These are phyloP conservation scores for Arthrocladium fulminans DNA, from an alignment of 2,329 filamentous ascomycete species.

Conservation along the genomic window DNA sequence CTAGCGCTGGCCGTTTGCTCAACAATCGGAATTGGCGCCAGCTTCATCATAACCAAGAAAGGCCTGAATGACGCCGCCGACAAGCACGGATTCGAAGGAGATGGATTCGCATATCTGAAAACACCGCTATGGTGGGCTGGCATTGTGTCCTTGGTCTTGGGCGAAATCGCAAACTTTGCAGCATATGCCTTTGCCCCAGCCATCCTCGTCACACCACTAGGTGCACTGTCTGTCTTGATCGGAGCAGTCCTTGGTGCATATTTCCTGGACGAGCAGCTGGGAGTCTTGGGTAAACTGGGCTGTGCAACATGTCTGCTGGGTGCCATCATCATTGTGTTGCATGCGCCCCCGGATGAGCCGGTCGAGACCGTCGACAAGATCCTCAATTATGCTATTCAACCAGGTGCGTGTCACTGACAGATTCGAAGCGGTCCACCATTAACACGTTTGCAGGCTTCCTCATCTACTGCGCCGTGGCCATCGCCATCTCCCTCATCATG, in stretches of 20 bases:
- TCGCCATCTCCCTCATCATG: constrained; percentile 81
- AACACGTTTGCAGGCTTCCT: constrained; percentile 60
- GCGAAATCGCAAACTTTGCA: constrained; percentile 94
- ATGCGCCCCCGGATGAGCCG: constrained; percentile 88
- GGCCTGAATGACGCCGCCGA: constrained; percentile 85
- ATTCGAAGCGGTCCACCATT: constrained; percentile 1
- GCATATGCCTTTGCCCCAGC: constrained; percentile 97
- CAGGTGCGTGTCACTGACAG: constrained; percentile 53
- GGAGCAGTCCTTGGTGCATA: constrained; percentile 92
- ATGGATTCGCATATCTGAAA: constrained; percentile 86
- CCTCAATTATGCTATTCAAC: constrained; percentile 77
- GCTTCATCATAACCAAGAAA: constrained; percentile 99
- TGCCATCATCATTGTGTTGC: constrained; percentile 92
- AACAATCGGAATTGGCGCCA: constrained; percentile 58
- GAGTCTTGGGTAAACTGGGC: constrained; percentile 83
- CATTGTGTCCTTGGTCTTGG: constrained; percentile 79
- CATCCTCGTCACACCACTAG: constrained; percentile 93
- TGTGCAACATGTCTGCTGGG: constrained; percentile 95
- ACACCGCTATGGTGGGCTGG: constrained; percentile 98
- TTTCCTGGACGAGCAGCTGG: constrained; percentile 81
- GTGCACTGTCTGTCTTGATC: constrained; percentile 88
- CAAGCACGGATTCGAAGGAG: constrained; percentile 89
- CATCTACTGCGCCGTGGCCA: constrained; percentile 70
- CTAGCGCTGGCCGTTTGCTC: constrained; percentile 39
- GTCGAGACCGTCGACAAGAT: constrained; percentile 89